Conservation (phyloP, 192 early-diverging fungal species). For the Entomortierella beljakovae region DNA sequence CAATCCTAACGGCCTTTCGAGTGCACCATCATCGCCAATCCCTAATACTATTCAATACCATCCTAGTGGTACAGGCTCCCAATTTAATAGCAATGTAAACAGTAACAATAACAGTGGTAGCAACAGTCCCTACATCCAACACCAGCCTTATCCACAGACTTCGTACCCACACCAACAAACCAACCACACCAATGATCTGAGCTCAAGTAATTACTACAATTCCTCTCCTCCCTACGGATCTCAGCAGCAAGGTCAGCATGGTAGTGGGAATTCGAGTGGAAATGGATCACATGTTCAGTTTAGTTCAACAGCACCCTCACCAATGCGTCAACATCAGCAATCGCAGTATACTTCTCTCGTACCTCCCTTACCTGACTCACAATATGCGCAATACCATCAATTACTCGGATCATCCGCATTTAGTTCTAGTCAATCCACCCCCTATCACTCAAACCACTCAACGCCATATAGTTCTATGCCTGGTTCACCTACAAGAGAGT, state of each 20-base stretch:
- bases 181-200: constrained; percentile 15
- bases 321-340: constrained; percentile 48
- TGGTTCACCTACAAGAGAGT: constrained; percentile 36
- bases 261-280: constrained; percentile 13
- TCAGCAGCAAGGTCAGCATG: constrained; percentile 9
- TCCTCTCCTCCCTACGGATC: constrained; percentile 21
- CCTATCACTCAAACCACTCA: constrained; percentile 51
- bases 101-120: constrained; percentile 27
- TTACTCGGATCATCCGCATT: constrained; percentile 41
- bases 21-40: constrained; percentile 41
- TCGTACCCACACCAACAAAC: constrained; percentile 9
- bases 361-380: constrained; percentile 35
- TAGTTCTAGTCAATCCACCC: constrained; percentile 41
- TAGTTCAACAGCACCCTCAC: constrained; percentile 43
- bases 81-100: constrained; percentile 16
- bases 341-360: constrained; percentile 34
- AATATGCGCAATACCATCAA: constrained; percentile 50
- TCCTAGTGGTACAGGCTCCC: constrained; percentile 12
- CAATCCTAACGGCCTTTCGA: constrained; percentile 23
- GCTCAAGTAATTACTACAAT: constrained; percentile 22
- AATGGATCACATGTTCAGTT: constrained; percentile 26
- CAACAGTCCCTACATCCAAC: constrained; percentile 6
- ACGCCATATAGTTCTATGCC: constrained; percentile 56
- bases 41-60: constrained; percentile 33
- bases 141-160: constrained; percentile 10